phyloP scores from a whole-genome alignment of 495 filamentous ascomycete genomes.

The Penicillium salamii region DNA sequence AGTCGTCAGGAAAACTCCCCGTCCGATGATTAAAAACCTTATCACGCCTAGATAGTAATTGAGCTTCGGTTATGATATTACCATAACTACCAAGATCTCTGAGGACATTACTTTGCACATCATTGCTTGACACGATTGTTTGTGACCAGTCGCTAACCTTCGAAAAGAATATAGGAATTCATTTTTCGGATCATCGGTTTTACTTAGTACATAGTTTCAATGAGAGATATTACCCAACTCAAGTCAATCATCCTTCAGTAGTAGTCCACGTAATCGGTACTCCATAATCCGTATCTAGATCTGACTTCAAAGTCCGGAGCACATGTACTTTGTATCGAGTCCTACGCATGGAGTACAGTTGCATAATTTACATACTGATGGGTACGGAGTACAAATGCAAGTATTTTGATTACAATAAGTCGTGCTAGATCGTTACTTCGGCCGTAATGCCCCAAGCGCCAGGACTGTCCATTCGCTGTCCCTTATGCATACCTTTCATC shows the following conservation, averaged over 20 bases:
- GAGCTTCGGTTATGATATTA: slow-evolving; percentile 68
- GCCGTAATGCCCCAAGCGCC: slow-evolving; percentile 7
- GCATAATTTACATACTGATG: too few relatives aligned
- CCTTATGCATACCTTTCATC: slow-evolving; percentile 4
- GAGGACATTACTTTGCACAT: slow-evolving; percentile 45
- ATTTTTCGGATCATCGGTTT: not conserved
- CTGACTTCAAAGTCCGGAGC: too few relatives aligned
- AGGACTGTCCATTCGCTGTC: slow-evolving; percentile 2
- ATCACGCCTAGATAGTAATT: slow-evolving; percentile 83
- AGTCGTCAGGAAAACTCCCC: slow-evolving; percentile 11
- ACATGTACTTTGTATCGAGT: too few relatives aligned
- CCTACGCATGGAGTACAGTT: too few relatives aligned
- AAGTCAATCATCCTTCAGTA: not conserved
- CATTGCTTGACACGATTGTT: slow-evolving; percentile 17
- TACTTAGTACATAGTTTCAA: slow-evolving; percentile 2
- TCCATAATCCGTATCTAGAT: too few relatives aligned
- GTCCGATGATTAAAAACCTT: slow-evolving; percentile 71
- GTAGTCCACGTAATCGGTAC: not conserved
- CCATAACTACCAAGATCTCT: slow-evolving; percentile 82
- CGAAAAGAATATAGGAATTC: slow-evolving; percentile 9
- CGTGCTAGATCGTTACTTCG: slow-evolving; percentile 29
- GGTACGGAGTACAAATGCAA: slow-evolving; percentile 8
- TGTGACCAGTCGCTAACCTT: slow-evolving; percentile 29
- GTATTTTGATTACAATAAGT: slow-evolving; percentile 33
- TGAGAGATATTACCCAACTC: not conserved